Percentiles rank a stretch among this genome's conserved stretches.
These are phyloP conservation scores for Suillus luteus DNA, from an alignment of 768 basidiomycete species.

Conservation along the genomic window DNA sequence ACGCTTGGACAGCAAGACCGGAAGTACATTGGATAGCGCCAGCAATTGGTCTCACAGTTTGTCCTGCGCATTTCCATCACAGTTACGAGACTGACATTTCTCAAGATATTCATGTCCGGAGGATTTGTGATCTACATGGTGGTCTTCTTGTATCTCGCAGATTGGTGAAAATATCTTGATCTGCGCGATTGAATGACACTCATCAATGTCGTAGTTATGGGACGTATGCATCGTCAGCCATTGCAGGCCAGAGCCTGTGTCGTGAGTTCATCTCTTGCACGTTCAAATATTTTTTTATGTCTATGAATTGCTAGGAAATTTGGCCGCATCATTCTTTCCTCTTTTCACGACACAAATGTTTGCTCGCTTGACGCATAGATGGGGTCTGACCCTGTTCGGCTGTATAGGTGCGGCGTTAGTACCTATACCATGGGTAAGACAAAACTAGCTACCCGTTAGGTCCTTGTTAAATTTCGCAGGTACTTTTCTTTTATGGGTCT, in stretches of 20 bases:
- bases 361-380: conserved; percentile 48
- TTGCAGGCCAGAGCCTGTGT: conserved; percentile 59
- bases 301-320: conserved; percentile 37
- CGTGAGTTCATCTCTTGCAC: conserved; percentile 32
- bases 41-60: conserved; percentile 11
- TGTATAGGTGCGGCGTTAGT: conserved; percentile 49
- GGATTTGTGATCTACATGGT: conserved; percentile 51
- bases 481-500: conserved; percentile 27
- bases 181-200: conserved; percentile 5
- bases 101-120: conserved; percentile 47
- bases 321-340: conserved; percentile 51
- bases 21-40: conserved; percentile 56
- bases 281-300: neutral
- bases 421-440: conserved; percentile 54
- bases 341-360: conserved; percentile 63
- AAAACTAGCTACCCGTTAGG: conserved; percentile 7
- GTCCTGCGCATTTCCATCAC: neutral
- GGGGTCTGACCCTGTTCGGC: conserved; percentile 55
- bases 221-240: conserved; percentile 59
- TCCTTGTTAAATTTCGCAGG: neutral
- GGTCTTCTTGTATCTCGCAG: conserved; percentile 57
- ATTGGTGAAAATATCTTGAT: conserved; percentile 42
- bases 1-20: conserved; percentile 62
- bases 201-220: conserved; percentile 40
- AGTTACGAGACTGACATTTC: conserved; percentile 6